Percentiles rank a stretch among this genome's conserved stretches.
These are phyloP conservation scores for Euphorbia lathyris DNA, from an alignment of 345 rosid species.

Conservation along the genomic window DNA sequence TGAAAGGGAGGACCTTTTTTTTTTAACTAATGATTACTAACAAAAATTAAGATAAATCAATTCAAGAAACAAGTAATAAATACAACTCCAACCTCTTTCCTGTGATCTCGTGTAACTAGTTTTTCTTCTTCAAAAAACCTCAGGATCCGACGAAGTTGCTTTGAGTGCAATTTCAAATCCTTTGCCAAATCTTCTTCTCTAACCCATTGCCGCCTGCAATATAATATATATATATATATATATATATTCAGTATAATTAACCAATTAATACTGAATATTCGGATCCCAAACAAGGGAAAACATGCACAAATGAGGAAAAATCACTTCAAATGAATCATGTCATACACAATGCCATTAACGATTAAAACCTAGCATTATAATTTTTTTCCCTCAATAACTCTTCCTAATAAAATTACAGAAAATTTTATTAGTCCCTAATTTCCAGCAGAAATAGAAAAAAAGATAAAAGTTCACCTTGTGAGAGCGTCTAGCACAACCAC, in stretches of 20 bases:
- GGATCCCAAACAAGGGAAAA: not conserved
- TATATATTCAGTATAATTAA: not conserved
- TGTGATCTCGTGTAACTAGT: conserved; percentile 63
- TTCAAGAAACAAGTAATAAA: not conserved
- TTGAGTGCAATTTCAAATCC: conserved; percentile 71
- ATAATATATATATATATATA: too few relatives aligned
- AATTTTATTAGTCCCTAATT: not conserved
- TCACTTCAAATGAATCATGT: not conserved
- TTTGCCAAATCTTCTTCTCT: conserved; percentile 95
- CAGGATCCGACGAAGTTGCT: conserved; percentile 73
- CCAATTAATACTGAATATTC: not conserved
- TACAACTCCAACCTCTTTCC: conserved; percentile 64
- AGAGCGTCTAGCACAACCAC: conserved; percentile 83
- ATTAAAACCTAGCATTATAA: not conserved
- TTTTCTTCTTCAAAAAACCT: conserved; percentile 78
- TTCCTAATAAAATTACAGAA: too few relatives aligned
- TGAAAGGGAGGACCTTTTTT: not conserved
- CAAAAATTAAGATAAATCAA: not conserved
- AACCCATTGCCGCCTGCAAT: conserved; percentile 78
- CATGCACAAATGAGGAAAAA: too few relatives aligned
- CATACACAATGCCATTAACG: not conserved
- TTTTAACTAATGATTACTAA: too few relatives aligned
- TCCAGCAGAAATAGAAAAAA: not conserved
- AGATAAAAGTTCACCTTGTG: conserved; percentile 44
- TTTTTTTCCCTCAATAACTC: too few relatives aligned